These are phyloP conservation scores for Xanthoparmelia taractica DNA, from an alignment of 495 filamentous ascomycete species.

Conservation along the genomic window DNA sequence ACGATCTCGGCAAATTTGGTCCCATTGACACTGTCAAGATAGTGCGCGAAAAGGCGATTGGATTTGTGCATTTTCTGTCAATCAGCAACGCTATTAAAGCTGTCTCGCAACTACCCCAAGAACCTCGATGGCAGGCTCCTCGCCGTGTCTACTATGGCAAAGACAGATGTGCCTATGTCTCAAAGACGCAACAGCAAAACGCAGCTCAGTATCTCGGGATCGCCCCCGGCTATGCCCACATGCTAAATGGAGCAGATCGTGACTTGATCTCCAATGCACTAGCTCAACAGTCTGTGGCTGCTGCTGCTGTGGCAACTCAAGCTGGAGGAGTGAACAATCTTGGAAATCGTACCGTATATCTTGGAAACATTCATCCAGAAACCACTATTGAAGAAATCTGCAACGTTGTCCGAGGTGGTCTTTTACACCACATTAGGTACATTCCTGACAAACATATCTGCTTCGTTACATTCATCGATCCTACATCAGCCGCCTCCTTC, in stretches of 20 bases:
- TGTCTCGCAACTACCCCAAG: constrained; percentile 92
- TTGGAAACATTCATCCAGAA: constrained; percentile 97
- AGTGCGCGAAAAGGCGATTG: constrained; percentile 95
- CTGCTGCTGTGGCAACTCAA: constrained; percentile 90
- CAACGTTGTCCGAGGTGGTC: constrained; percentile 87
- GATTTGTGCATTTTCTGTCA: constrained; percentile 95
- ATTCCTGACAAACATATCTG: constrained; percentile 99
- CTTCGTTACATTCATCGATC: constrained; percentile 99
- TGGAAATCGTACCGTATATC: constrained; percentile 93
- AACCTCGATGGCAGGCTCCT: constrained; percentile 92
- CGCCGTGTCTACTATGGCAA: constrained; percentile 97
- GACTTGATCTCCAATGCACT: constrained; percentile 93
- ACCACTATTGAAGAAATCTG: constrained; percentile 98
- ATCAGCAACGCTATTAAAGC: constrained; percentile 98
- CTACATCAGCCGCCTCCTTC: constrained; percentile 94
- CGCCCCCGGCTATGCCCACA: constrained; percentile 92
- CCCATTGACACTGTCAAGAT: constrained; percentile 97
- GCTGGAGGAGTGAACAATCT: constrained; percentile 95
- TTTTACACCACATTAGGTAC: constrained; percentile 96
- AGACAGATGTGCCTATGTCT: constrained; percentile 95
- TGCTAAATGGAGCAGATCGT: constrained; percentile 88
- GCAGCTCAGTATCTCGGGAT: constrained; percentile 97
- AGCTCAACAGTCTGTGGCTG: constrained; percentile 94
- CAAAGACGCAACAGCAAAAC: constrained; percentile 99
- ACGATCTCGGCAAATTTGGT: constrained; percentile 94